Evolutionary conservation across 1,139 yeast genomes (phyloP), one percentile per base, ranked within the genome.

Genomic region (Geotrichum bryndzae): DNA sequence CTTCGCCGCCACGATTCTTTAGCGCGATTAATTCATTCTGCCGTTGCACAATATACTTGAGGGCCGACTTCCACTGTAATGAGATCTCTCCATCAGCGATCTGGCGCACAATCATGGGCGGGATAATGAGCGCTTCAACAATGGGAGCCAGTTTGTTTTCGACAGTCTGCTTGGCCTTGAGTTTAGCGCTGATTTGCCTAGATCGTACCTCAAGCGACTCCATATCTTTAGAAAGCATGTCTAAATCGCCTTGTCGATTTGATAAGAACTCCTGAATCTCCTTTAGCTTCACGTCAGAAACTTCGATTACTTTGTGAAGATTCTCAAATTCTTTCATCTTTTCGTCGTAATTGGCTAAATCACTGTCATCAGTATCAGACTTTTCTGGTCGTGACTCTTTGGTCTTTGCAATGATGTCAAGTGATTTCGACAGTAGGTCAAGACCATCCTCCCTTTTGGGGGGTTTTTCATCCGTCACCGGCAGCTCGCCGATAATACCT

Each of bases 101-200:
- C 51, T 70, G 72, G 53, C 60, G 66, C 56, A 70, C 75, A 56
- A 70, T 71, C 33, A 69, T 66, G 79, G 96, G 96, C 0, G 97
- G 89, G 3, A 91, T 82, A 66, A 88, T 79, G 31, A 88, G 76
- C 66, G 89, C 94, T 51, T 87, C 80, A 0, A 91, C 85, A 15
- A 89, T 76, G 0, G 96, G 96, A 15, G 86, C 82, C 63, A 91
- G 80, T 60, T 81, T 80, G 33, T 79, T 80, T 46, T 87, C 86
- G 3, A 86, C 77, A 46, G 76, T 72, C 23, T 83, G 81, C 65
- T 90, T 87, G 53, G 77, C 73, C 13, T 79, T 77, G 4, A 90
- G 81, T 62, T 88, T 82, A 53, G 79, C 74, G 63, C 87, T 85
- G 50, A 92, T 77, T 8, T 82, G 76, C 1, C 81, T 73, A 3